A percentile compares a stretch with the other conserved stretches of the same genome.
Evolutionary conservation across 257 asterid species (phyloP).

Genomic region (Leptodermis oblonga): DNA sequence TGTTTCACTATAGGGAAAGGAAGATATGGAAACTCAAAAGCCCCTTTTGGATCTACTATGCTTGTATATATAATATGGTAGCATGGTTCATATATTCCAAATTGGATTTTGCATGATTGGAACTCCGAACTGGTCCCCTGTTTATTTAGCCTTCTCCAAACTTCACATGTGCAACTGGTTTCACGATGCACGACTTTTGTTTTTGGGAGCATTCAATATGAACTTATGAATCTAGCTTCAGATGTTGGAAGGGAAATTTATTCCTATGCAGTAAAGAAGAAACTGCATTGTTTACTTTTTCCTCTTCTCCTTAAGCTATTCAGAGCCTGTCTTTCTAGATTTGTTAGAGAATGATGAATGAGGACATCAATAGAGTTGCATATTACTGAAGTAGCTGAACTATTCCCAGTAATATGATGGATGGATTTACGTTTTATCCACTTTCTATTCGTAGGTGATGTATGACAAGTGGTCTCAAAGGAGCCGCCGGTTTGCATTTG

Average conservation of each 20-base stretch:
- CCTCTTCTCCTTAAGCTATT: neutral
- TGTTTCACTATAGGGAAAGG: neutral
- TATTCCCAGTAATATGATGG: neutral
- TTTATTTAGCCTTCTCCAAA: neutral
- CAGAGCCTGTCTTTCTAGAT: neutral
- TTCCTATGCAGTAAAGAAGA: neutral
- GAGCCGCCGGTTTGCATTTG: slow-evolving; percentile 87
- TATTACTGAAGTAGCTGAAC: slow-evolving; percentile 3
- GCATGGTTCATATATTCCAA: neutral
- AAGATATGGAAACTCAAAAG: neutral
- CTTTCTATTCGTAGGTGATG: slow-evolving; percentile 59
- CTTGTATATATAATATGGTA: neutral
- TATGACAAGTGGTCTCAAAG: slow-evolving; percentile 85
- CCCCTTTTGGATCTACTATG: neutral
- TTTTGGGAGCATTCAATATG: neutral
- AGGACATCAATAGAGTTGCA: neutral
- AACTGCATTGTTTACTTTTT: too few relatives aligned
- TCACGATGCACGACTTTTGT: neutral
- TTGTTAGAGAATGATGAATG: neutral
- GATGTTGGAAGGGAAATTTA: neutral
- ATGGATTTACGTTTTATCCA: neutral
- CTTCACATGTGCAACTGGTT: neutral
- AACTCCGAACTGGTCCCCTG: neutral
- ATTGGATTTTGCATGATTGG: neutral
- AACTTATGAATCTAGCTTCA: neutral